phyloP scores from a whole-genome alignment of 306 rosid species.

The Cicer chorassanicum region DNA sequence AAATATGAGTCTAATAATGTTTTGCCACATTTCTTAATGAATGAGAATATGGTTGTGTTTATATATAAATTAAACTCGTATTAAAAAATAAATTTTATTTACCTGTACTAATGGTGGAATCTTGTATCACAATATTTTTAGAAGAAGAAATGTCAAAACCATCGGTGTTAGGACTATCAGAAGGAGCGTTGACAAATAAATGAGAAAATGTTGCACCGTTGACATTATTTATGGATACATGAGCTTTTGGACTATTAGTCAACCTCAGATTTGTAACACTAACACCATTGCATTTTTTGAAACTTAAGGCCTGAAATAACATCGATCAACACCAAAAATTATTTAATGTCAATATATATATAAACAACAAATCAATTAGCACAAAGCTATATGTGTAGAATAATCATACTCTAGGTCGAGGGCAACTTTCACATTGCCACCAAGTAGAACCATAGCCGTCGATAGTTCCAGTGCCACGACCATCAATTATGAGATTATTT shows the following conservation, averaged over 20 bases:
- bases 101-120: constrained; percentile 48
- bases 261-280: background rate
- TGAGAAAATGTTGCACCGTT: constrained; percentile 11
- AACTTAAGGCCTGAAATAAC: background rate
- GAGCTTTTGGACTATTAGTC: constrained; percentile 38
- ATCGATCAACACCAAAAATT: background rate
- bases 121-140: constrained; percentile 11
- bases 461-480: background rate
- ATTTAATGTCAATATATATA: background rate
- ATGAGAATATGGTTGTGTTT: too few species aligned
- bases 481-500: background rate
- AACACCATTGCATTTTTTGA: constrained; percentile 21
- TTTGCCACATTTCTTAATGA: background rate
- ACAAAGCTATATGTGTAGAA: background rate
- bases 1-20: too few species aligned
- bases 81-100: background rate
- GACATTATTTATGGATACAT: constrained; percentile 28
- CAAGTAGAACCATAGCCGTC: background rate
- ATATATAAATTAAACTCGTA: too few species aligned
- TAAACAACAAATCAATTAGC: background rate
- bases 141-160: constrained; percentile 48
- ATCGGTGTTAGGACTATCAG: constrained; percentile 56
- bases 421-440: background rate
- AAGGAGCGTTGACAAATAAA: constrained; percentile 44
- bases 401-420: background rate